phyloP scores from a whole-genome alignment of 2,329 filamentous ascomycete species.

The Myriosclerotinia curreyana region DNA sequence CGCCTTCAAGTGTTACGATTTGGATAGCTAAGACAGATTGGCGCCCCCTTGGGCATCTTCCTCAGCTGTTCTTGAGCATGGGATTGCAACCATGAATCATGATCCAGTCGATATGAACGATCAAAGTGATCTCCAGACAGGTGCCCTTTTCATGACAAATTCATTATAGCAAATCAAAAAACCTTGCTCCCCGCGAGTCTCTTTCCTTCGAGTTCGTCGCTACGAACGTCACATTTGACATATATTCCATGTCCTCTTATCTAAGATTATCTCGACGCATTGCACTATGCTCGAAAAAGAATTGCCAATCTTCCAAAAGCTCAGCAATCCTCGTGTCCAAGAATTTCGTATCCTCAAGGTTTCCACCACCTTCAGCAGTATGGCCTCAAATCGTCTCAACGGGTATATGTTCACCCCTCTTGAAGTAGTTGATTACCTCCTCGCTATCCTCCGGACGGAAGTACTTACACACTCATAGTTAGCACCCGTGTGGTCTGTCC shows the following conservation, averaged over 20 bases:
- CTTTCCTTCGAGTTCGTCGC: background rate
- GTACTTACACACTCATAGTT: background rate
- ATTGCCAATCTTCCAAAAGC: slow-evolving; percentile 30
- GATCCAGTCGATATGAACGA: background rate
- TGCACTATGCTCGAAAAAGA: background rate
- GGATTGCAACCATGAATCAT: no score
- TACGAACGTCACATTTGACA: background rate
- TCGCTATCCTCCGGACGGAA: slow-evolving; percentile 35
- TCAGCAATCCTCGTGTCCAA: slow-evolving; percentile 38
- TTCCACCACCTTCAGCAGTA: slow-evolving; percentile 40
- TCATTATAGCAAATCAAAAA: background rate
- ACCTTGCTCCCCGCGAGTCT: background rate
- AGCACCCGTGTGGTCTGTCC: slow-evolving; percentile 56
- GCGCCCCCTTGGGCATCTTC: background rate
- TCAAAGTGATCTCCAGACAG: background rate
- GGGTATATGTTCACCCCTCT: slow-evolving; percentile 36
- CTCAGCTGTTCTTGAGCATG: background rate
- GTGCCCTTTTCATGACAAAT: background rate
- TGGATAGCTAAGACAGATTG: no score
- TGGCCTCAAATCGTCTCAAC: slow-evolving; percentile 44
- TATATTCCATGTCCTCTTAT: no score
- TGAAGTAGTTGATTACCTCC: slow-evolving; percentile 37
- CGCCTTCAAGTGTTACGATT: no score
- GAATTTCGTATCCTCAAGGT: slow-evolving; percentile 37
- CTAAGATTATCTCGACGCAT: background rate